Evolutionary conservation across 495 filamentous ascomycete species (phyloP), one percentile per base, ranked within the genome.

Genomic region (Choiromyces venosus): DNA sequence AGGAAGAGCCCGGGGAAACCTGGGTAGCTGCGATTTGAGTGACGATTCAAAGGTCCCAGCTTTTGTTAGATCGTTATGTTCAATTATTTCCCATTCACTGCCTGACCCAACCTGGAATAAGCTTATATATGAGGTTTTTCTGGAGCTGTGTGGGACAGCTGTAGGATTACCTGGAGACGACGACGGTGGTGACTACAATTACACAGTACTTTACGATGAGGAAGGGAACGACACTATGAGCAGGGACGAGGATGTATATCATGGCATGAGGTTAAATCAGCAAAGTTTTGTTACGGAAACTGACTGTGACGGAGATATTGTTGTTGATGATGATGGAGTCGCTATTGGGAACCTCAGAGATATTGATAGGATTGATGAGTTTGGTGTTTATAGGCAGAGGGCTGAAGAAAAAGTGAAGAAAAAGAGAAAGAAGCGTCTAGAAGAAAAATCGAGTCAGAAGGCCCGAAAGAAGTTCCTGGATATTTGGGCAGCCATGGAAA

Each of bases 401-500:
- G 66, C 29, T 25, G 76, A 78, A 25, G 78, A 77, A 65, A 73
- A 72, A 38, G 74, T 40, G 16, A 39, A 40, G 7, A 67, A 52
- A 68, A 69, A 70, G 61, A 71, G 65, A 37, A 64, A 37, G 42
- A 69, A 71, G n/a, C 44, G 35, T 0, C 67, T 74, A 36, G 65
- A 71, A 18, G 72, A 75, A n/a, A 77, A 76, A 29, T 68, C 74
- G 42, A 80, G 73, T 36, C 69, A 74, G 67, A 71, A 80, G 4
- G 79, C 79, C 0, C 69, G 78, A 69, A 78, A 74, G 42, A 81
- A 81, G 61, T 75, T 81, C 14, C 37, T 81, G 18, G 74, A 78
- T 44, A 73, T 81, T 44, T 81, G 80, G 80, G 65, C 42, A n/a
- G 65, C 39, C 18, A 76, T 81, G 74, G 80, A 81, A 71, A 79